Conservation (phyloP, 2,329 filamentous ascomycete species). For the Neonectria neomacrospora region DNA sequence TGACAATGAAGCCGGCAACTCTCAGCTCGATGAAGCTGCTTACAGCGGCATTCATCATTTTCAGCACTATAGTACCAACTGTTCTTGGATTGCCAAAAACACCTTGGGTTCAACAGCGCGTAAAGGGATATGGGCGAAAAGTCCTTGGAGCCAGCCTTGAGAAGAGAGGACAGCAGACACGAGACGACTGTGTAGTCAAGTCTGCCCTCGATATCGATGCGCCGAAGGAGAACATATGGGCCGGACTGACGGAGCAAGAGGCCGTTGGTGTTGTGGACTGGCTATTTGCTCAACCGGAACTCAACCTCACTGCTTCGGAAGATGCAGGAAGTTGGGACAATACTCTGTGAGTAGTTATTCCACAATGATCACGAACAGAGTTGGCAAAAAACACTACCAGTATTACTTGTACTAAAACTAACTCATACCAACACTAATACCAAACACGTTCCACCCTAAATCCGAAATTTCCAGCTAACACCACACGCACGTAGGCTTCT, state of each 20-base stretch:
- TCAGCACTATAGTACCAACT: not conserved
- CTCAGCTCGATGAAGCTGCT: constrained; percentile 6
- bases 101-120: constrained; percentile 16
- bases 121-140: constrained; percentile 5
- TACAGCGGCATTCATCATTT: not conserved
- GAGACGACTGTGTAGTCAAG: constrained; percentile 16
- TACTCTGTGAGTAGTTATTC: constrained; percentile 8
- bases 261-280: constrained; percentile 12
- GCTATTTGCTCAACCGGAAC: constrained; percentile 17
- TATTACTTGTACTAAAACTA: no score
- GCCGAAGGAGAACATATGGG: constrained; percentile 20
- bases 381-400: no score
- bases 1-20: constrained; percentile 7
- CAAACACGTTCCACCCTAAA: no score
- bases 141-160: constrained; percentile 14
- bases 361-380: no score
- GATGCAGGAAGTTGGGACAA: constrained; percentile 23
- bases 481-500: not conserved
- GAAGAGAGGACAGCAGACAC: not conserved
- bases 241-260: constrained; percentile 5
- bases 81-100: constrained; percentile 7
- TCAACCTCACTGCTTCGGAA: constrained; percentile 17
- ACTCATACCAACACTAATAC: no score
- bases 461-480: not conserved
- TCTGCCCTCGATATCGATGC: constrained; percentile 22